Base-by-base conservation (phyloP, 768 basidiomycete genomes). In the Russula olivacea region DNA sequence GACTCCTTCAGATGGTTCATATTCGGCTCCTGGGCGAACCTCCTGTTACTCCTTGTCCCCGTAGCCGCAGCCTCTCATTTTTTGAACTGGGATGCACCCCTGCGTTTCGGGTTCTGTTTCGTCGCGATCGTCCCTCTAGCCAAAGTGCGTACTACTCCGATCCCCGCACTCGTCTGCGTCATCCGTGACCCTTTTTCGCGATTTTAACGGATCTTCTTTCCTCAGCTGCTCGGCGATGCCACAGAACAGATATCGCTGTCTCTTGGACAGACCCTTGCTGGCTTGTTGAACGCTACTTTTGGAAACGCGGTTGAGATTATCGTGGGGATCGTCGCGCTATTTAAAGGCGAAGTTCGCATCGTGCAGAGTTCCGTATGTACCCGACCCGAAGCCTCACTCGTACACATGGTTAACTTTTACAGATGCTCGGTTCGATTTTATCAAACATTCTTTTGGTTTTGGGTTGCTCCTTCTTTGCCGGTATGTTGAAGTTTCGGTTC, bases 401-500 rank as follows among this genome's bases (percentile, higher is more conserved):
- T 17, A 12, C 38, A 61, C 50, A 21, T 25, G 34, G 48, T 70
- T 25, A 59, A 52, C 34, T 23, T 40, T 19, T 58, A 4, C 66
- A 90, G 89, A 86, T 96, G 82, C 81, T 97, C 50, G 94, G 93
- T 21, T 93, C 91, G 32, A 90, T 97, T 63, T 75, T 97, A 43
- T 94, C 92, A 14, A 97, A 97, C 74, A 78, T 95, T 43, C 81
- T 97, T 10, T 79, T 97, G 41, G 93, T 98, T 19, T 78, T 98
- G 15, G 94, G 94, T 7, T 92, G 89, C 74, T 92, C 91, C 15
- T 95, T 95, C 79, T 76, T 95, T 58, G 91, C 91, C 53, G 88
- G 87, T 84, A 64, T 63, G 78, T 74, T 73, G 11, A 15, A 48
- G 25, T 30, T 14, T 38, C 17, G 32, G 38, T 41, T 30, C n/a